Conservation (phyloP, 768 basidiomycete genomes). For the Tephrocybe sp. region DNA sequence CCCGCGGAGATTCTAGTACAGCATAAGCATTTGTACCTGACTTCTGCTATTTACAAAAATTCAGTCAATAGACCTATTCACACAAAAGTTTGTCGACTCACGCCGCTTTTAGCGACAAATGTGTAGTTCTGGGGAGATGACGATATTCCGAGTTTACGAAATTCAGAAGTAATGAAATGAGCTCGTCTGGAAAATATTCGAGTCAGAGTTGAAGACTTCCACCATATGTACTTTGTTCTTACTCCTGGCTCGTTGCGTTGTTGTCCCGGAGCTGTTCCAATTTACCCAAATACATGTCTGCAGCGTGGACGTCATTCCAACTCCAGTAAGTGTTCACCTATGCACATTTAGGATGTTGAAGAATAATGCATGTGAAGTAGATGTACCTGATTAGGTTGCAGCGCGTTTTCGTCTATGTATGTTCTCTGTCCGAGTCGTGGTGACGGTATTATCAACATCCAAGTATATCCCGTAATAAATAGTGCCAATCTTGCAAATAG, state of each 20-base stretch:
- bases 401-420: slow-evolving; percentile 94
- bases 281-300: slow-evolving; percentile 77
- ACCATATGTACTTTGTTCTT: slow-evolving; percentile 32
- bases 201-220: not conserved
- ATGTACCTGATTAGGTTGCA: slow-evolving; percentile 86
- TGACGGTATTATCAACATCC: slow-evolving; percentile 79
- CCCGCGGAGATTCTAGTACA: slow-evolving; percentile 76
- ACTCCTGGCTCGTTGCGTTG: slow-evolving; percentile 75
- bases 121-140: slow-evolving; percentile 69
- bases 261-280: slow-evolving; percentile 61
- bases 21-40: slow-evolving; percentile 84
- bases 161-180: slow-evolving; percentile 57
- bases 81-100: slow-evolving; percentile 33
- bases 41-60: slow-evolving; percentile 37
- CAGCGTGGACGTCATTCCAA: slow-evolving; percentile 87
- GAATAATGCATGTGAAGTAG: not conserved
- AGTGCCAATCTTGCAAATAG: slow-evolving; percentile 48
- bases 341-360: not conserved
- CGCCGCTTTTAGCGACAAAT: slow-evolving; percentile 52
- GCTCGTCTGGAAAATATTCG: slow-evolving; percentile 54
- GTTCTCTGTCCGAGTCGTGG: slow-evolving; percentile 61
- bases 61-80: slow-evolving; percentile 1
- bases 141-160: slow-evolving; percentile 72
- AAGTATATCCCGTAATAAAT: slow-evolving; percentile 69
- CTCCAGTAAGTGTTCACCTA: slow-evolving; percentile 92